phyloP scores from a whole-genome alignment of 331 rosid species.

The Erythrophleum ivorense region DNA sequence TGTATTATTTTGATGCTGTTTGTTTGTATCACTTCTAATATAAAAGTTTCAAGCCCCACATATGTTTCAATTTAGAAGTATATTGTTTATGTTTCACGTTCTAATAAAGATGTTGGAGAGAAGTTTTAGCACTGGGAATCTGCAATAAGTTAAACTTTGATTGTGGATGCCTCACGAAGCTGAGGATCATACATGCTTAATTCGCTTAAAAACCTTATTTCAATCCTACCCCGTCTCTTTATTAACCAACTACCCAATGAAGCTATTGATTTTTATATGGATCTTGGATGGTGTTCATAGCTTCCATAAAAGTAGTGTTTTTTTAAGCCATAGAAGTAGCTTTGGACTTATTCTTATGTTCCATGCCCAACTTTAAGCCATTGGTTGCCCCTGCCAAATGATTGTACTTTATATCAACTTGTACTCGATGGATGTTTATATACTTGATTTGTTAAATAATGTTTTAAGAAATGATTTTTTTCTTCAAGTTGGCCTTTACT shows the following conservation, averaged over 20 bases:
- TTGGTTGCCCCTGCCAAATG: neutral
- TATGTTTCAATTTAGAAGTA: neutral
- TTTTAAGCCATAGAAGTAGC: neutral
- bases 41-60: neutral
- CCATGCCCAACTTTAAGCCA: neutral
- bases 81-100: neutral
- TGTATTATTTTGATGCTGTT: neutral
- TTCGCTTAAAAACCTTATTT: neutral
- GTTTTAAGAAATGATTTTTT: slow-evolving; percentile 4
- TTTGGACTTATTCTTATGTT: neutral
- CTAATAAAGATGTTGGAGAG: neutral
- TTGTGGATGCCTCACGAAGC: neutral
- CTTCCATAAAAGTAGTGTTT: neutral
- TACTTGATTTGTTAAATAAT: slow-evolving; percentile 8
- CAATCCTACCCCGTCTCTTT: neutral
- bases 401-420: neutral
- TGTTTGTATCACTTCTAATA: neutral
- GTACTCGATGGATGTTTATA: neutral
- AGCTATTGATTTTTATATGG: neutral
- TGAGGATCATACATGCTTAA: neutral
- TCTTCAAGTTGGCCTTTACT: slow-evolving; percentile 1
- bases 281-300: neutral
- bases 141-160: too few species aligned
- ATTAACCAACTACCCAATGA: neutral
- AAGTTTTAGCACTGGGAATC: neutral